Conservation (phyloP, 2,329 filamentous ascomycete genomes). For the Exophiala calicioides region DNA sequence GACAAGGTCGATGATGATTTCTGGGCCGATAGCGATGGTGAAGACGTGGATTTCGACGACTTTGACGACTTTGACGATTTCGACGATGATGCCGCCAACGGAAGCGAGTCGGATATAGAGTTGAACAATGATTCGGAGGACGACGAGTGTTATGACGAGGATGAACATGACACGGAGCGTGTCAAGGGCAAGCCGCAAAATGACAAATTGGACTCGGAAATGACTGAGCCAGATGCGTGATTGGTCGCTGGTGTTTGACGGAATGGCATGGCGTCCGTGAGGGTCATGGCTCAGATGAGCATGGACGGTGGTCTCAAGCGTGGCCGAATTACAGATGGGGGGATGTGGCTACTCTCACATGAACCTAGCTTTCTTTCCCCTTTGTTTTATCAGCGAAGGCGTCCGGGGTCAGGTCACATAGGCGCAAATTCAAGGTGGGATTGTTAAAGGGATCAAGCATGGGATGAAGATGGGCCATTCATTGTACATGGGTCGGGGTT, state of each 20-base stretch:
- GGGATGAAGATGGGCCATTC: too few species aligned
- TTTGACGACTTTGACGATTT: slow-evolving; percentile 52
- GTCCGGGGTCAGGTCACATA: slow-evolving; percentile 14
- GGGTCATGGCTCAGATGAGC: not conserved
- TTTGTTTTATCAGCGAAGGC: slow-evolving; percentile 23
- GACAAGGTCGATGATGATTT: slow-evolving; percentile 75
- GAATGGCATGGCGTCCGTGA: not conserved
- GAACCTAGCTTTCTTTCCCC: not conserved
- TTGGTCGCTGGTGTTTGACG: too few species aligned
- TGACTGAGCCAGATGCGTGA: slow-evolving; percentile 27
- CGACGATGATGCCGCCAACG: slow-evolving; percentile 53
- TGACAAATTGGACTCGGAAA: slow-evolving; percentile 29
- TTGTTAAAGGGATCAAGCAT: slow-evolving; percentile 1
- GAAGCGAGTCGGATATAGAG: slow-evolving; percentile 35
- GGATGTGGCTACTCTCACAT: not conserved
- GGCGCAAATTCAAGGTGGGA: not conserved
- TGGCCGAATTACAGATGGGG: too few species aligned
- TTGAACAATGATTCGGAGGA: slow-evolving; percentile 61
- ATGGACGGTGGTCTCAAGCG: not conserved
- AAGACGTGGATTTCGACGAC: slow-evolving; percentile 51
- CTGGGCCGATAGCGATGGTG: slow-evolving; percentile 75
- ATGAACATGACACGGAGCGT: slow-evolving; percentile 19
- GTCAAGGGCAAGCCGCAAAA: slow-evolving; percentile 25
- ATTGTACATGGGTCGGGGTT: slow-evolving; percentile 1
- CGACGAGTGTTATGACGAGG: slow-evolving; percentile 43